Base-by-base conservation (phyloP, 768 basidiomycete genomes). In the Filobasidium wieringae region DNA sequence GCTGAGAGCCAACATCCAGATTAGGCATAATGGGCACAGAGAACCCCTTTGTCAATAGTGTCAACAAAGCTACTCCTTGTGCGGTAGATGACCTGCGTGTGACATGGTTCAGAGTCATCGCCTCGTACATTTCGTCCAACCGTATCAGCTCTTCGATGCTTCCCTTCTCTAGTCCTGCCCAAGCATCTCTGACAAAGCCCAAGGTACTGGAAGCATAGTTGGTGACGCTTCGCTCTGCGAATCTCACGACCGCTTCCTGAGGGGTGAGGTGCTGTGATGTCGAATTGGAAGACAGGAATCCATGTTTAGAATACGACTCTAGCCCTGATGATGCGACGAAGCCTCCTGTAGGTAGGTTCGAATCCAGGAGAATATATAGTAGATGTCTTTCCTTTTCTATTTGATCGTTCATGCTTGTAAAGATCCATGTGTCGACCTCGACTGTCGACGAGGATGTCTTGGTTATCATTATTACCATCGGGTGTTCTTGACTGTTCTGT, bases 241-340 rank as follows among this genome's bases (percentile, higher is more conserved):
- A 73, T 2, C 63, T 58, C 4, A 64, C 57, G 3, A 58, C 30
- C 9, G 43, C 27, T 12, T 50, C 47, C 56, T 7, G 49, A 36
- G 24, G 17, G 4, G 5, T 47, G n/a, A 24, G 14, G 2, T 19
- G 29, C 43, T 17, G 14, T 14, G 43, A 47, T 2, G 43, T 12
- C 14, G 22, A 22, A 14, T 47, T 14, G 43, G 43, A 54, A 17
- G 39, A 29, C 32, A 77, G 61, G 67, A 92, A 86, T 0, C 90
- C 95, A 70, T 99, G 95, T 27, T 86, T 84, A 37, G 82, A 75
- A 69, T 83, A 91, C 4, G 90, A 89, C 68, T 99, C 93, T 59
- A 97, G 80, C 1, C 93, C 93, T 2, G 88, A 81, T 0, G 91
- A 95, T 0, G 92, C 88, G 58, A 96, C 88, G 72, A 99, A 99